Evolutionary conservation across 148 eudicot genomes (phyloP), one percentile per base, ranked within the genome.

Genomic region (Silene uniflora): DNA sequence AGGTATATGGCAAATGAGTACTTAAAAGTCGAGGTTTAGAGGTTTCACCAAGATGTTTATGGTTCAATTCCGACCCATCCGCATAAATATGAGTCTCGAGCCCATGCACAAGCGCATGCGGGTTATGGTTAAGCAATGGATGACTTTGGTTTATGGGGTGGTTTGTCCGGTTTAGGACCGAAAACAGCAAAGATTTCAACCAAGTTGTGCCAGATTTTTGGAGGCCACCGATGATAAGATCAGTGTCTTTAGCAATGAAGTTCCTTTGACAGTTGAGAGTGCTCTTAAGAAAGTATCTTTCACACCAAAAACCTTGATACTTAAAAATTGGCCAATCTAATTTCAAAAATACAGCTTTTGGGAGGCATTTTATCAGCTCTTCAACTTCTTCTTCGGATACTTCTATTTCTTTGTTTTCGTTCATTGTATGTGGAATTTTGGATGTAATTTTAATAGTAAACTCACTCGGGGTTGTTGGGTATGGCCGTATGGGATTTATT

Each of bases 271-370:
- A 47, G 2, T 62, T 22, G 44, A 77, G n/a, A 4, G 60, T 47
- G 22, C 3, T 13, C 44, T 55, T 54, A 54, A 35, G 47, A 21
- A 27, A 7, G 10, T 3, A 7, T 24, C 10, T 8, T 2, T 24
- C 4, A 24, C 0, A 32, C 78, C 78, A 76, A 39, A 67, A 76
- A 32, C 67, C 73, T 58, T 76, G 73, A 62, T 76, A 71, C 0
- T 71, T 71, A 25, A 25, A 7, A 14, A 46, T 5, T 32, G 54
- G 10, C 13, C 21, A 23, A 71, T 10, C 19, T 35, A 3, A 3
- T 44, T 10, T 6, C 19, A 27, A n/a, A 10, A 3, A 11, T 6
- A 5, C 10, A 66, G 62, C 44, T n/a, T 54, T 71, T 56, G 60
- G 62, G 52, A 71, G 74, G 14, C 46, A 14, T 71, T 71, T 23